Evolutionary conservation across 139 green algal genomes (phyloP), one percentile per base, ranked within the genome.

Genomic region (Monoraphidium neglectum): DNA sequence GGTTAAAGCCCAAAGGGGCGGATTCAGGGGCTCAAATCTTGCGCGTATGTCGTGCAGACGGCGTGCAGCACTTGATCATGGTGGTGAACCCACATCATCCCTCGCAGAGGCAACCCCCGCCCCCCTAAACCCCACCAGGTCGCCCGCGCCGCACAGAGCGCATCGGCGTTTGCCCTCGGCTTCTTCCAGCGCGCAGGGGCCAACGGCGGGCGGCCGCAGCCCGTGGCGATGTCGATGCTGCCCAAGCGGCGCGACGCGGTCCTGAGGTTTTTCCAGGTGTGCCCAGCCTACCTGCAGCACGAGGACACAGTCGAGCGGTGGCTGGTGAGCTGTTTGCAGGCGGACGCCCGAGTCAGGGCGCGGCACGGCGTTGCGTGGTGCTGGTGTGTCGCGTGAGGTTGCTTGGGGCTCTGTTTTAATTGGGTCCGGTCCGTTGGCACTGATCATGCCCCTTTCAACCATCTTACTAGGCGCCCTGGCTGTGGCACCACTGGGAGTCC

Each of bases 181-280:
- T 85, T 85, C 67, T 89, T 89, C 56, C 69, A 74, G 1, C 43
- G 40, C 67, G 0, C 23, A 3, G 13, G 54, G 54, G 53, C 56
- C 56, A 51, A 18, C 2, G 46, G 63, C 10, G 43, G 37, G 23
- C 30, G 64, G 37, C 75, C 71, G 1, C 82, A 85, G 77, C 60
- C 86, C 16, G 80, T 90, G 13, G 82, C 86, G 10, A 74, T 91
- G 21, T 74, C 33, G 53, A 91, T 91, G 86, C 35, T 74, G 15
- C 83, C 86, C 10, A 87, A 87, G 76, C 24, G 69, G 2, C 38
- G 56, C 15, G 86, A 91, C 74, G 83, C 86, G 1, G 63, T 89
- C 62, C 68, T 91, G 53, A 82, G 86, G 43, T 89, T 89, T 74
- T 91, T 85, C 70, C 83, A 89, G 24, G 54, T 79, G 35, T 91